Conservation (phyloP, 1,284 basidiomycete species). For the Rhodofomes roseus region DNA sequence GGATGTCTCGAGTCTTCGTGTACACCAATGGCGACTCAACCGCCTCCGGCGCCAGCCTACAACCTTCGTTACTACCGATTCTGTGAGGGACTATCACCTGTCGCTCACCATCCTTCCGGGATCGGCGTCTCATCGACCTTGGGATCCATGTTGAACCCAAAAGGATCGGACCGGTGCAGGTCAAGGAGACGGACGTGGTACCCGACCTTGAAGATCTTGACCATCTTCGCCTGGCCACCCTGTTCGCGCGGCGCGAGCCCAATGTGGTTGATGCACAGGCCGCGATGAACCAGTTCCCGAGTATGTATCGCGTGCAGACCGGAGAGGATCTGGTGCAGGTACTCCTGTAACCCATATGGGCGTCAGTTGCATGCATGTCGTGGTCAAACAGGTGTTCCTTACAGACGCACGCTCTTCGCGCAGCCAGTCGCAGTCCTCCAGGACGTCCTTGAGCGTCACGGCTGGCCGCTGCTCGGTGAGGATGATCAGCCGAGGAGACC, state of each 20-base stretch:
- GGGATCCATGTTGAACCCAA: conserved; percentile 40
- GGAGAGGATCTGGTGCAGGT: conserved; percentile 63
- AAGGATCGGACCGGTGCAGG: conserved; percentile 71
- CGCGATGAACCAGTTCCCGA: conserved; percentile 60
- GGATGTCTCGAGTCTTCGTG: conserved; percentile 68
- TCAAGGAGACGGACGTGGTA: conserved; percentile 66
- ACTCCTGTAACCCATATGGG: conserved; percentile 46
- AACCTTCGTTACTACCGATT: background rate
- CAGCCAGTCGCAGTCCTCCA: conserved; percentile 64
- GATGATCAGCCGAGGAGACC: conserved; percentile 52
- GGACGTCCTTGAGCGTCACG: conserved; percentile 60
- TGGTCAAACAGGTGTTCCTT: conserved; percentile 16
- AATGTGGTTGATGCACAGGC: conserved; percentile 53
- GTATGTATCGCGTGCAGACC: conserved; percentile 65
- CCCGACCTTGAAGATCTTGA: conserved; percentile 63
- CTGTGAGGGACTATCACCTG: background rate
- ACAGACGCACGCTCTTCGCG: conserved; percentile 66
- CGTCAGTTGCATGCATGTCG: background rate
- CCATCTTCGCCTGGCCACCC: conserved; percentile 47
- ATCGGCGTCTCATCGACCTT: conserved; percentile 39
- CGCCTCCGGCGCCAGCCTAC: conserved; percentile 64
- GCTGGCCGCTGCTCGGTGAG: conserved; percentile 63
- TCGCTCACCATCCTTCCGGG: conserved; percentile 58
- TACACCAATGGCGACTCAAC: conserved; percentile 69
- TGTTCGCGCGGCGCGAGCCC: conserved; percentile 51